These are phyloP conservation scores for Camellia sinensis DNA, from an alignment of 148 eudicot species.

Conservation along the genomic window DNA sequence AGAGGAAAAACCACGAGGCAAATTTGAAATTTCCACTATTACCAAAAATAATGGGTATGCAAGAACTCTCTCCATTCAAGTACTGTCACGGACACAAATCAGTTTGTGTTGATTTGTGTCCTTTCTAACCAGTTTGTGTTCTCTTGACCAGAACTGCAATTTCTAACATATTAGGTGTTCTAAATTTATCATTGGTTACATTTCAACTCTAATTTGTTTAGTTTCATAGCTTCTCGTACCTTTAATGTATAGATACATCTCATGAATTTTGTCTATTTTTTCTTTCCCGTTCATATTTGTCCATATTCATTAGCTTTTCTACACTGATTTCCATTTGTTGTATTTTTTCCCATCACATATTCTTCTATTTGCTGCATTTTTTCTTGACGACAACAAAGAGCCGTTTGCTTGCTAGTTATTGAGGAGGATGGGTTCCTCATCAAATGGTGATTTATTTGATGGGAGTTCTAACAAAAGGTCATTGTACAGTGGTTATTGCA, in stretches of 20 bases:
- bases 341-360: neutral
- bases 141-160: neutral
- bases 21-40: too few species aligned
- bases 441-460: slow-evolving; percentile 21
- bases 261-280: neutral
- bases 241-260: neutral
- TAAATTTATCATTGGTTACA: too few species aligned
- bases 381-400: neutral
- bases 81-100: neutral
- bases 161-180: neutral
- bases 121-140: neutral
- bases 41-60: too few species aligned
- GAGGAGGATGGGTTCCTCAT: slow-evolving; percentile 30
- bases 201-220: too few species aligned
- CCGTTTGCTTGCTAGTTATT: neutral
- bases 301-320: neutral
- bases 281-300: neutral
- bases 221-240: neutral
- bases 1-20: too few species aligned
- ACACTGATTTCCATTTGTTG: neutral
- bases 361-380: neutral
- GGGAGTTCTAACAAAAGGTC: slow-evolving; percentile 29
- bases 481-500: slow-evolving; percentile 33
- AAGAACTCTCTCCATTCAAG: too few species aligned
- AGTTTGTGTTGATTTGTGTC: neutral